Percentiles rank a stretch among this genome's conserved stretches.
These are phyloP conservation scores for Pseudocercospora cruenta DNA, from an alignment of 2,329 filamentous ascomycete species.

Conservation along the genomic window DNA sequence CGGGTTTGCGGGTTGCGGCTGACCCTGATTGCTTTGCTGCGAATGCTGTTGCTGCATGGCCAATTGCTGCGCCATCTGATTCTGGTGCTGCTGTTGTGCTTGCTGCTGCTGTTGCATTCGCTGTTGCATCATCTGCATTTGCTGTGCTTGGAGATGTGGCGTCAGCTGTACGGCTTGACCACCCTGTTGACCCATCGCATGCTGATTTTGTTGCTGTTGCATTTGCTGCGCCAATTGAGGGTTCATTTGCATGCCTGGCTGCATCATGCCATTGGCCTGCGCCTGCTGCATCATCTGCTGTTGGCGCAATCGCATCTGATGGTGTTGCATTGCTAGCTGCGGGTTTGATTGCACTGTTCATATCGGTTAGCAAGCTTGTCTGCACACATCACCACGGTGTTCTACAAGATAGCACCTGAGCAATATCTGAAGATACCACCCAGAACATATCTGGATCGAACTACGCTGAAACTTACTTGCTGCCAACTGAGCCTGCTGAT, in stretches of 20 bases:
- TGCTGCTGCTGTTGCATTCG: slow-evolving; percentile 44
- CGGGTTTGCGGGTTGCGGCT: slow-evolving; percentile 45
- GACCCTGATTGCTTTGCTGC: slow-evolving; percentile 54
- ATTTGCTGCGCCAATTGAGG: slow-evolving; percentile 43
- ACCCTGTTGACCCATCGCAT: slow-evolving; percentile 24
- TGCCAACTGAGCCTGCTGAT: slow-evolving; percentile 34
- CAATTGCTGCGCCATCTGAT: slow-evolving; percentile 46
- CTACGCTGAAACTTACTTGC: slow-evolving; percentile 39
- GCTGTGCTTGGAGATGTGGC: slow-evolving; percentile 40
- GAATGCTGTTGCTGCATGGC: slow-evolving; percentile 54
- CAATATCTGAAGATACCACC: background rate
- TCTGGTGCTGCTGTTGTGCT: slow-evolving; percentile 39
- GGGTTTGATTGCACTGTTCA: slow-evolving; percentile 45
- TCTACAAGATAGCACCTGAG: background rate
- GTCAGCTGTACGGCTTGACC: slow-evolving; percentile 28
- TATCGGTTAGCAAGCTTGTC: slow-evolving; percentile 39
- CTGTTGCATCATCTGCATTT: slow-evolving; percentile 46
- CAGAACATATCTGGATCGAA: background rate
- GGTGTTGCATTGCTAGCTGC: slow-evolving; percentile 39
- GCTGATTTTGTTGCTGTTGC: slow-evolving; percentile 45
- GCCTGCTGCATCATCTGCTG: slow-evolving; percentile 47
- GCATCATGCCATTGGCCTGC: slow-evolving; percentile 37
- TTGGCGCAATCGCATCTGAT: slow-evolving; percentile 51
- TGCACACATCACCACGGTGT: background rate
- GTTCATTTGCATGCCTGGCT: slow-evolving; percentile 37